Evolutionary conservation across 1,284 basidiomycete species (phyloP).

Genomic region (Trichosporon sp.): DNA sequence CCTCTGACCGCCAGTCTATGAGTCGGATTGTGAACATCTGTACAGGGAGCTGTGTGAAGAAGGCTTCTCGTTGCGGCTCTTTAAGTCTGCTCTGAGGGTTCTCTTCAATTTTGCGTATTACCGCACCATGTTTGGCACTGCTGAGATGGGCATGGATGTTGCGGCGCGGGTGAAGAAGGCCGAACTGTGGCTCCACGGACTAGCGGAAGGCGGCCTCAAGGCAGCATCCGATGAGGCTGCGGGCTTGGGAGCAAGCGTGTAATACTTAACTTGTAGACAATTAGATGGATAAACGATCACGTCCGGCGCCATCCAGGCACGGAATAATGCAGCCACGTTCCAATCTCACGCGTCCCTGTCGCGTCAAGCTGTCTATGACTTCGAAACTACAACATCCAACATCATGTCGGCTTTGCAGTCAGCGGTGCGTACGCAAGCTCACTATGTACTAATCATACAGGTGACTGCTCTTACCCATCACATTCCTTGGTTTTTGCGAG

Average conservation of each 20-base stretch:
- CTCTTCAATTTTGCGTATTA: constrained; percentile 43
- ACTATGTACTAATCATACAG: constrained; percentile 28
- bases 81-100: constrained; percentile 30
- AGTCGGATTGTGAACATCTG: constrained; percentile 63
- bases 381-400: neutral
- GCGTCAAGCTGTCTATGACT: neutral
- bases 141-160: constrained; percentile 64
- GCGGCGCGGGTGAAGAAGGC: constrained; percentile 66
- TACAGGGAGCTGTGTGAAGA: constrained; percentile 20
- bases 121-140: constrained; percentile 41
- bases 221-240: constrained; percentile 47
- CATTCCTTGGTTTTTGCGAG: constrained; percentile 77
- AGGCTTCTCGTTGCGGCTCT: constrained; percentile 38
- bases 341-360: neutral
- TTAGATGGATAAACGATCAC: neutral
- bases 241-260: constrained; percentile 35
- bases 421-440: constrained; percentile 23
- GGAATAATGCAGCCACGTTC: neutral
- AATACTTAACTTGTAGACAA: constrained; percentile 16
- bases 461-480: constrained; percentile 58
- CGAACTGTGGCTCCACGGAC: constrained; percentile 64
- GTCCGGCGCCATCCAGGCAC: neutral
- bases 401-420: constrained; percentile 29
- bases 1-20: constrained; percentile 67
- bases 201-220: constrained; percentile 44